A percentile compares a stretch with the other conserved stretches of the same genome.
phyloP scores from a whole-genome alignment of 2,329 filamentous ascomycete genomes.

The Pseudogymnoascus verrucosus region DNA sequence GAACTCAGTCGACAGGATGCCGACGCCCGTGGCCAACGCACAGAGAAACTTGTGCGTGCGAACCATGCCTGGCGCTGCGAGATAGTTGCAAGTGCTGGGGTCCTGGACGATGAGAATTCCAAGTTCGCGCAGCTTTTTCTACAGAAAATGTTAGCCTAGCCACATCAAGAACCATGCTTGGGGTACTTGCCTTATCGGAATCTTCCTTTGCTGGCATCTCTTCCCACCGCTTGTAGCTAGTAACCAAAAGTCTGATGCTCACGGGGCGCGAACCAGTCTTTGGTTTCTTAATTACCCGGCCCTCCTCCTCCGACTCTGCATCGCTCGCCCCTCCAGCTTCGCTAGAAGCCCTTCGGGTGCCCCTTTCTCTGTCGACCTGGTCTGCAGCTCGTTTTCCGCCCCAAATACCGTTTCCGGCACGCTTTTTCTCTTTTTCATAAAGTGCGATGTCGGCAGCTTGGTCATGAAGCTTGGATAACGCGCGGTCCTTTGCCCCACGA shows the following conservation, averaged over 20 bases:
- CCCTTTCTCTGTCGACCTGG: slow-evolving; percentile 43
- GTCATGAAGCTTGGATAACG: slow-evolving; percentile 66
- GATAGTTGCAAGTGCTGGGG: slow-evolving; percentile 67
- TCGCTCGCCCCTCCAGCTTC: slow-evolving; percentile 35
- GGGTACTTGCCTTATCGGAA: slow-evolving; percentile 61
- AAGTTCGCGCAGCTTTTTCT: slow-evolving; percentile 74
- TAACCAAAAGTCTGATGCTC: slow-evolving; percentile 69
- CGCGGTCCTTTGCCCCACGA: slow-evolving; percentile 81
- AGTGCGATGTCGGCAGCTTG: slow-evolving; percentile 78
- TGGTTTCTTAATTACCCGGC: slow-evolving; percentile 50
- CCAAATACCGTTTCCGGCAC: slow-evolving; percentile 48
- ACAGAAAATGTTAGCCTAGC: slow-evolving; percentile 7
- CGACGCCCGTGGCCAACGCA: slow-evolving; percentile 72
- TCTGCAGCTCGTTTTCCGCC: slow-evolving; percentile 57
- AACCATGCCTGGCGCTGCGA: slow-evolving; percentile 79
- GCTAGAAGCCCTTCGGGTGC: slow-evolving; percentile 30
- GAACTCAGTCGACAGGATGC: slow-evolving; percentile 69
- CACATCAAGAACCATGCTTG: slow-evolving; percentile 10
- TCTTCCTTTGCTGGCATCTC: slow-evolving; percentile 66
- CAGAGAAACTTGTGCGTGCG: slow-evolving; percentile 91
- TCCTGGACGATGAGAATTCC: slow-evolving; percentile 77
- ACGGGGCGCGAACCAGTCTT: slow-evolving; percentile 58
- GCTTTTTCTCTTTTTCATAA: slow-evolving; percentile 90
- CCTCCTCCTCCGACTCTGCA: slow-evolving; percentile 40
- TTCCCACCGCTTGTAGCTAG: slow-evolving; percentile 78